A percentile compares a stretch with the other conserved stretches of the same genome.
phyloP scores from a whole-genome alignment of 306 rosid species.

The Senna tora region DNA sequence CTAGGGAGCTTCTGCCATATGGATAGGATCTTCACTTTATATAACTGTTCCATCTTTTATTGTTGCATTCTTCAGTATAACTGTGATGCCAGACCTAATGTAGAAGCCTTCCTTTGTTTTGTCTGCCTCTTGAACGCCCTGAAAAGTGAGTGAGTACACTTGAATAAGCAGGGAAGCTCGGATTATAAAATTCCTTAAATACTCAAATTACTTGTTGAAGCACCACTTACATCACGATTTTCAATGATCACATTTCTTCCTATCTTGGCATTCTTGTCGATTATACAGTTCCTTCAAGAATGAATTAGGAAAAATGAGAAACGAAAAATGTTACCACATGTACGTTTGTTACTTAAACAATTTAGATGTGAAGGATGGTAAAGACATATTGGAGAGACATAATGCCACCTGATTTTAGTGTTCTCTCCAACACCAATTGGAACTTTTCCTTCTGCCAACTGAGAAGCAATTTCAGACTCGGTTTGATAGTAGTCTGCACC shows the following conservation, averaged over 20 bases:
- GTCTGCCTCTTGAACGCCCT: constrained; percentile 95
- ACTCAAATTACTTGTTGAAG: no score
- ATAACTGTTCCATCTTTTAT: constrained; percentile 73
- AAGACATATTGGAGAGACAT: constrained; percentile 22
- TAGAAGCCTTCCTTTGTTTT: constrained; percentile 69
- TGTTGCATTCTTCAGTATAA: constrained; percentile 79
- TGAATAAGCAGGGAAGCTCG: constrained; percentile 16
- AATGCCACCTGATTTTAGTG: constrained; percentile 81
- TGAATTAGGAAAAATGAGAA: constrained; percentile 14
- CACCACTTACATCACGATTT: constrained; percentile 70
- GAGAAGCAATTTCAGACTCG: constrained; percentile 81
- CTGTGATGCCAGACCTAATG: constrained; percentile 71
- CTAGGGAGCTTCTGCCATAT: not conserved
- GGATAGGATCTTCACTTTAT: constrained; percentile 40
- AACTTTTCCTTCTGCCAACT: constrained; percentile 80
- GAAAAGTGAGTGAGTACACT: constrained; percentile 38
- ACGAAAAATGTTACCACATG: not conserved
- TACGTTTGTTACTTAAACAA: not conserved
- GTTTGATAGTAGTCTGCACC: constrained; percentile 99
- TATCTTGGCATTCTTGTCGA: constrained; percentile 96
- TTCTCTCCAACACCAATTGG: constrained; percentile 97
- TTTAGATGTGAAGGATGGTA: not conserved
- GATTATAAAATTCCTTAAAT: no score
- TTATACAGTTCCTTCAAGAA: constrained; percentile 81
- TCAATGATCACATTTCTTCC: constrained; percentile 80